Evolutionary conservation across 768 basidiomycete genomes (phyloP), one percentile per base, ranked within the genome.

Genomic region (Cubamyces lactineus): DNA sequence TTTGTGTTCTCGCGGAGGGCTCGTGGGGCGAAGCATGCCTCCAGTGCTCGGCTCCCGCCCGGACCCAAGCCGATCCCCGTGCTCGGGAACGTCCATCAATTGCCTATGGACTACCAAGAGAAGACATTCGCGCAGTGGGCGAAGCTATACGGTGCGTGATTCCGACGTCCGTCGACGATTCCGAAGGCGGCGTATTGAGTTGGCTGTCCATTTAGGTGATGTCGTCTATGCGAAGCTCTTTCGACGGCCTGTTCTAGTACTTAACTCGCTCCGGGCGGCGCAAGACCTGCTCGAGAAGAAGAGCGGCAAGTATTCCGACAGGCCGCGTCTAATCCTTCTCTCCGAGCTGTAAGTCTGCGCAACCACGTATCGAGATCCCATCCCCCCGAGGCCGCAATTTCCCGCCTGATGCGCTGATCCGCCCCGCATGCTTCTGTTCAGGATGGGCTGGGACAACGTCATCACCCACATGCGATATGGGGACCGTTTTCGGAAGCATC

Each of bases 211-310:
- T 39, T 50, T 39, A 77, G 76, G 76, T 40, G 73, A 74, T 23
- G 58, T 78, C 26, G 67, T 76, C 24, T 73, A 70, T 61, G 65
- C 72, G 30, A 66, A 54, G 9, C 45, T 77, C 28, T 70, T 77
- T 52, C 62, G 65, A 16, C 67, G 68, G 21, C 65, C 73, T 5
- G 63, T 74, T 42, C 39, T 77, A 15, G 65, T 78, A 9, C 51
- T 78, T 38, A 76, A 74, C 61, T 72, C 77, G 3, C 45, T 69
- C n/a, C 50, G 65, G 39, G 71, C 69, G n/a, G 75, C 75, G 24
- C 65, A 60, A 16, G 76, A 77, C 41, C 69, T 78, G 17, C 60
- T 78, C 55, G 75, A 76, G 52, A 73, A 72, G 55, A 69, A 71
- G 11, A 69, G 72, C 51, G 43, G 59, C 13, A 73, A 71, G 39